Evolutionary conservation across 2,329 filamentous ascomycete species (phyloP), one percentile per base, ranked within the genome.

Genomic region (Tolypocladium pustulatum): DNA sequence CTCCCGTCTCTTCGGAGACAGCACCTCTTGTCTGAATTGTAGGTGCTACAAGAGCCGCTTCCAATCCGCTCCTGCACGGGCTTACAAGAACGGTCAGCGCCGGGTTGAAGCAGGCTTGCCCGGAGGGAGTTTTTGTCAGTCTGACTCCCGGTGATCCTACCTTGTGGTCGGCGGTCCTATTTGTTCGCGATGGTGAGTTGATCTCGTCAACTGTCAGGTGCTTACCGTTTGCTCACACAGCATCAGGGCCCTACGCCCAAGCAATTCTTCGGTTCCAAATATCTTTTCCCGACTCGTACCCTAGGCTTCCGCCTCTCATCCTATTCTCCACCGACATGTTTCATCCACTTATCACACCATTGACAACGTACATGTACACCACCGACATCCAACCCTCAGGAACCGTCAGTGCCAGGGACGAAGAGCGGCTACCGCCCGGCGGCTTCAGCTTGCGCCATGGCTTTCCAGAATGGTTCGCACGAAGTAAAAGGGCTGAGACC

Each of bases 281-380:
- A 63, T 87, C 87, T 30, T 97, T 97, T 67, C 90, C 92, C 40
- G 80, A 88, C 61, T 81, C 82, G 43, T 97, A 95, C 70, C 93
- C 93, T 15, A 76, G 80, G 56, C 76, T 90, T 25, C 90, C 93
- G 56, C 94, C 94, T 12, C 79, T 92, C 22, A 84, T 99, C 64
- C 93, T 88, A 58, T 96, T 99, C 73, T 83, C 85, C 53, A 95
- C 90, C 65, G 93, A 97, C 70, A 88, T 97, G 65, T 99, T 97
- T 72, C 93, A 99, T 71, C 93, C 93, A 22, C 80, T 99, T 49
- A 87, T 97, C 64, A 91, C 92, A 9, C 92, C 94, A 41, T 80
- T 95, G 61, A 96, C 91, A n/a, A 96, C 91, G 4, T 95, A 96
- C 74, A 94, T 90, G 69, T 95, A 96, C 76, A 89, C 90, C 49